A percentile compares a stretch with the other conserved stretches of the same genome.
phyloP scores from a whole-genome alignment of 208 protist genomes.

The Angomonas deanei region DNA sequence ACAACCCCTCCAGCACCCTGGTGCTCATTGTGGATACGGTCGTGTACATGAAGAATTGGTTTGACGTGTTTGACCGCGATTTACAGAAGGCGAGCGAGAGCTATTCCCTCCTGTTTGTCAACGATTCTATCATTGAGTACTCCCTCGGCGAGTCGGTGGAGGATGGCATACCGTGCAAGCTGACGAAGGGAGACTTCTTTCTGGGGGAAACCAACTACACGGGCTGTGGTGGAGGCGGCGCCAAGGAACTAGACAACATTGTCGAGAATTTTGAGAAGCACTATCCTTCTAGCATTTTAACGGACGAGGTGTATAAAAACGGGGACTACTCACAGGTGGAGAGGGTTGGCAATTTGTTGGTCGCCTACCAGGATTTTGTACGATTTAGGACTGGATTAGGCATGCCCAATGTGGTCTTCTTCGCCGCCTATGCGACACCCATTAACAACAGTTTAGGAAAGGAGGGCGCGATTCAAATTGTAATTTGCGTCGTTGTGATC shows the following conservation, averaged over 20 bases:
- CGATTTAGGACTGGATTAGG: conserved; percentile 14
- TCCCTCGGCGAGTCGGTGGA: conserved; percentile 14
- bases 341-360: conserved; percentile 16
- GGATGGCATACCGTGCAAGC: background rate
- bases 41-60: conserved; percentile 33
- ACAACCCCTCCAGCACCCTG: background rate
- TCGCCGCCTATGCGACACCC: conserved; percentile 46
- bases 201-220: no score
- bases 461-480: conserved; percentile 32
- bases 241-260: conserved; percentile 15
- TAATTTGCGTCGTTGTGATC: conserved; percentile 49
- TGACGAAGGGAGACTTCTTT: background rate
- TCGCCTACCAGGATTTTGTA: conserved; percentile 41
- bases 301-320: conserved; percentile 2
- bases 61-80: conserved; percentile 20
- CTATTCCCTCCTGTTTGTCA: conserved; percentile 34
- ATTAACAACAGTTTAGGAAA: conserved; percentile 20
- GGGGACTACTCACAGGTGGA: conserved; percentile 7
- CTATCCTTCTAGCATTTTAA: background rate
- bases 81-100: conserved; percentile 33
- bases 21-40: conserved; percentile 24
- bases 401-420: conserved; percentile 22
- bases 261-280: conserved; percentile 14
- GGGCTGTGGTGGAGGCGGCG: conserved; percentile 1
- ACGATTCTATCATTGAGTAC: conserved; percentile 20